Evolutionary conservation across 371 early-diverging fungal species (phyloP).

Genomic region (Dentiscutata heterogama): DNA sequence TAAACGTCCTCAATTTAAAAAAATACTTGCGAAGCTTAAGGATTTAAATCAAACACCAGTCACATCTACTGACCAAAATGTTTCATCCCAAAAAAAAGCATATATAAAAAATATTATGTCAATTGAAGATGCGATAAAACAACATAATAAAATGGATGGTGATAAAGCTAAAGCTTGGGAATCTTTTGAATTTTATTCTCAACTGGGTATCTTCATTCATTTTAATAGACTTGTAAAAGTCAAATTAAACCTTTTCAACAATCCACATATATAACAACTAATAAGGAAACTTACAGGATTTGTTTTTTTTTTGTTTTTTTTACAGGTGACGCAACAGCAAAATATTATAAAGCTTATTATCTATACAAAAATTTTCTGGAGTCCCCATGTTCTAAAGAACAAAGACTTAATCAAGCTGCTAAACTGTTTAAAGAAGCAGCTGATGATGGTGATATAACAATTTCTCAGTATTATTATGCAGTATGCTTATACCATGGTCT

Average conservation of each 20-base stretch:
- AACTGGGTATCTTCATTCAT: neutral
- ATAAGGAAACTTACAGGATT: no score
- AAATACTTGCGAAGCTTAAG: neutral
- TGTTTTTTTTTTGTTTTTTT: no score
- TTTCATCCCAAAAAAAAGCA: neutral
- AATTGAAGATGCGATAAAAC: constrained; percentile 24
- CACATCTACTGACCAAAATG: neutral
- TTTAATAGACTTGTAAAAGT: neutral
- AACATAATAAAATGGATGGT: constrained; percentile 10
- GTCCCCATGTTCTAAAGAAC: neutral
- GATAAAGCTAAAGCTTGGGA: neutral
- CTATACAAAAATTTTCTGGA: neutral
- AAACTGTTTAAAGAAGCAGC: constrained; percentile 29
- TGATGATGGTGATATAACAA: constrained; percentile 12
- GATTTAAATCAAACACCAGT: neutral
- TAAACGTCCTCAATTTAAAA: neutral
- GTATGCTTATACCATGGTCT: neutral
- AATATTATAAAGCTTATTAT: constrained; percentile 34
- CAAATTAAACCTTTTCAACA: no score
- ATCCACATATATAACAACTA: no score
- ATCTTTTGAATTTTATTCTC: constrained; percentile 7
- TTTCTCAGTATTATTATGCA: constrained; percentile 31
- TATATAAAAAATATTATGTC: neutral
- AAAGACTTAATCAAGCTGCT: neutral
- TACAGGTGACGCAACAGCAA: constrained; percentile 10